Evolutionary conservation across 1,139 yeast species (phyloP).

Genomic region (Protomyces inundatus): DNA sequence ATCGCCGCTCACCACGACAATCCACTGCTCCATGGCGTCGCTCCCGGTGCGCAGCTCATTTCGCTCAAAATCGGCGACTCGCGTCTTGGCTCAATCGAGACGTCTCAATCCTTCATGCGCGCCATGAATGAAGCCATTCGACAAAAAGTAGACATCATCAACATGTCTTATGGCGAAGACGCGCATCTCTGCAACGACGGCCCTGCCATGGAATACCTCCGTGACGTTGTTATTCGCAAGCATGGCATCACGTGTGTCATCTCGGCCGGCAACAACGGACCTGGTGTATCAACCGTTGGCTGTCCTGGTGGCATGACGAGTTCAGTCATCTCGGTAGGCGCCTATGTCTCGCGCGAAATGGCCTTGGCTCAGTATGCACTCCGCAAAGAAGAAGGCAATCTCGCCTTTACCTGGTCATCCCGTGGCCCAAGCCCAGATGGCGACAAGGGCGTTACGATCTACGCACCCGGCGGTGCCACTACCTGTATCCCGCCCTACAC

Average conservation of each 20-base stretch:
- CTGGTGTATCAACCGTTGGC: slow-evolving; percentile 29
- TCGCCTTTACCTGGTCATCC: slow-evolving; percentile 29
- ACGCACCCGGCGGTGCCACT: slow-evolving; percentile 30
- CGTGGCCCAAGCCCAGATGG: slow-evolving; percentile 30
- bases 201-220: slow-evolving; percentile 25
- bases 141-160: slow-evolving; percentile 27
- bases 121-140: slow-evolving; percentile 28
- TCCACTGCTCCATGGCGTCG: slow-evolving; percentile 27
- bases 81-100: slow-evolving; percentile 29
- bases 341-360: slow-evolving; percentile 29
- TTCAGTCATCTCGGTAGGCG: slow-evolving; percentile 30
- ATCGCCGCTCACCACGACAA: slow-evolving; percentile 28
- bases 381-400: slow-evolving; percentile 25
- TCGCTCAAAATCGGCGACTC: slow-evolving; percentile 31
- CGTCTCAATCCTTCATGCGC: slow-evolving; percentile 28
- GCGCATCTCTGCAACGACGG: slow-evolving; percentile 27
- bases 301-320: slow-evolving; percentile 30
- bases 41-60: slow-evolving; percentile 30
- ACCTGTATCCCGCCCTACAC: slow-evolving; percentile 30
- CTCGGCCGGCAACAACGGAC: slow-evolving; percentile 30
- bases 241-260: slow-evolving; percentile 27
- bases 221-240: slow-evolving; percentile 27
- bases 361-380: slow-evolving; percentile 29
- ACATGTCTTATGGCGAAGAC: slow-evolving; percentile 30
- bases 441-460: slow-evolving; percentile 28